Evolutionary conservation across 2,329 filamentous ascomycete species (phyloP), one percentile per base, ranked within the genome.

Genomic region (Plectosphaerella plurivora): DNA sequence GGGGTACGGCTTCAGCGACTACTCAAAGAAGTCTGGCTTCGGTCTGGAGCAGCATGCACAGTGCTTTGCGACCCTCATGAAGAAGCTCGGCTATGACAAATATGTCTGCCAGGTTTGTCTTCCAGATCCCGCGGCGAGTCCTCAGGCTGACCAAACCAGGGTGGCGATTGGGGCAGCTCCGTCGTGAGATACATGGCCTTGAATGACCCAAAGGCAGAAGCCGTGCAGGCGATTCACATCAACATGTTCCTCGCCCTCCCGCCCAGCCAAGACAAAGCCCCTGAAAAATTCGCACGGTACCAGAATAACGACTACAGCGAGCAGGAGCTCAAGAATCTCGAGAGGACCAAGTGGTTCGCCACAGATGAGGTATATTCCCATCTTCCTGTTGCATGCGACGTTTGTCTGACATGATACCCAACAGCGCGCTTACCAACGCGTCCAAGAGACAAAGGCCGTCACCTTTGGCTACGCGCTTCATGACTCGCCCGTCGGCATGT

Each of bases 1-100:
- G 0, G 73, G 73, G 18, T 78, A 67, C 53, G 74, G 68, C 11
- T 77, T 76, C 57, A 74, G 70, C 1, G 62, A 65, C 2, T 56
- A 60, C 18, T 61, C 65, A 1, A 55, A 57, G 12, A 58, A 62
- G 28, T 56, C 60, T 0, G 70, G 70, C 0, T 65, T 74, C 25
- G 63, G 59, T 3, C 57, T 61, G 2, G 48, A 50, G 2, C 60
- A 69, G 28, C 60, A 61, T 8, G 69, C 64, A 0, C 55, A 63
- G 5, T 61, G 62, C 1, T 70, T 70, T 53, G 54, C 73, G 52
- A 58, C 58, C 9, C 57, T 76, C 5, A 76, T 76, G 73, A 45
- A 50, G 7, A 56, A 64, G 20, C 69, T 76, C 6, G 68, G 68
- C 0, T 76, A 74, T 51, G 36, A 22, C 5, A 36, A 25, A 35